Evolutionary conservation across 306 rosid species (phyloP).

Genomic region (Alnus rubra): DNA sequence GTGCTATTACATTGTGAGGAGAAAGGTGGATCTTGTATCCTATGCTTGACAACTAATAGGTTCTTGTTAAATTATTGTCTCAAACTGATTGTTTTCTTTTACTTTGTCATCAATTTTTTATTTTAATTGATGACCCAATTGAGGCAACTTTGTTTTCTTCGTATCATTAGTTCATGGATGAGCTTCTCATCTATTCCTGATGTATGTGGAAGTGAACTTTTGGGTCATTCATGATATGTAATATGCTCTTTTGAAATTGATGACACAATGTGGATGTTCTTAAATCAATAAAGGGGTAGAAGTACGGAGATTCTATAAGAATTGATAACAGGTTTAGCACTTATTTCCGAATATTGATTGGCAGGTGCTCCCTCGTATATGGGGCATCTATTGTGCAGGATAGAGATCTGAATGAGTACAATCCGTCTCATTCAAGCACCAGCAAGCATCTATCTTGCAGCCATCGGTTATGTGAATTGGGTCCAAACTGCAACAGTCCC

Average conservation of each 20-base stretch:
- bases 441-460: constrained; percentile 80
- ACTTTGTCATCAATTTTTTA: too few relatives aligned
- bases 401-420: constrained; percentile 86
- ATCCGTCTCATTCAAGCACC: constrained; percentile 72
- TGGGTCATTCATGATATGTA: background rate
- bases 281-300: background rate
- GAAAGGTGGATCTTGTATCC: background rate
- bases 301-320: constrained; percentile 23
- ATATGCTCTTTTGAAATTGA: background rate
- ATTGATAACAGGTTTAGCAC: constrained; percentile 73
- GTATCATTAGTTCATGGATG: background rate
- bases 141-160: background rate
- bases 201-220: background rate
- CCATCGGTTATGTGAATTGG: constrained; percentile 69
- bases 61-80: too few relatives aligned
- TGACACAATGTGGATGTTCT: background rate
- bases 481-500: constrained; percentile 64
- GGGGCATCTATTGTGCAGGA: constrained; percentile 99
- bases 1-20: background rate
- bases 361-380: constrained; percentile 96
- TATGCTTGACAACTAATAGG: too few relatives aligned
- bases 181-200: constrained; percentile 1
- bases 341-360: constrained; percentile 94
- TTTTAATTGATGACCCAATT: background rate
- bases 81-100: too few relatives aligned